Percentiles rank a stretch among this genome's conserved stretches.
phyloP scores from a whole-genome alignment of 345 rosid species.

The Punica granatum region DNA sequence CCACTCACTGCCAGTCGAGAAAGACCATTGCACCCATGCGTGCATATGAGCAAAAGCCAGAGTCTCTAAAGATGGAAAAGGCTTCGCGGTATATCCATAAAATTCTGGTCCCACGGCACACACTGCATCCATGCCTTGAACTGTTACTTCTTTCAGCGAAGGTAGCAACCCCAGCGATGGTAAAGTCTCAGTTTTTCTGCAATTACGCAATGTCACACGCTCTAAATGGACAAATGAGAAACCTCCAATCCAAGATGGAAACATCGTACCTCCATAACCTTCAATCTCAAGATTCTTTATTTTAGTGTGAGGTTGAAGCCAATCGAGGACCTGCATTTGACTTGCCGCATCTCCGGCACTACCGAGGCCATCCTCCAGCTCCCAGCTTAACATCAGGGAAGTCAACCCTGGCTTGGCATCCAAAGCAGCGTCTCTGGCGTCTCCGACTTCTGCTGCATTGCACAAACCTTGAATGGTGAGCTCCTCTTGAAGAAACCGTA shows the following conservation, averaged over 20 bases:
- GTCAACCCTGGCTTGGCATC: not conserved
- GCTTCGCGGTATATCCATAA: too few species aligned
- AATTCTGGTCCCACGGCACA: too few species aligned
- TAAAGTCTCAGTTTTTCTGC: slow-evolving; percentile 6
- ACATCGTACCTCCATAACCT: not conserved
- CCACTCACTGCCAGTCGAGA: not conserved
- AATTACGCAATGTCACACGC: not conserved
- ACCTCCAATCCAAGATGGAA: not conserved
- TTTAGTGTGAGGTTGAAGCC: too few species aligned
- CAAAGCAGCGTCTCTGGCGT: slow-evolving; percentile 4
- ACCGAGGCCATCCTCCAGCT: not conserved
- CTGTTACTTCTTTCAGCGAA: slow-evolving; percentile 12
- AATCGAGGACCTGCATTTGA: not conserved
- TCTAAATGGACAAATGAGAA: not conserved
- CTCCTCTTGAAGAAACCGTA: slow-evolving; percentile 1
- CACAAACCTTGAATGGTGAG: slow-evolving; percentile 3
- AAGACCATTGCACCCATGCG: not conserved
- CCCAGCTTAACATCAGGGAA: not conserved
- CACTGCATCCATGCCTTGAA: slow-evolving; percentile 9
- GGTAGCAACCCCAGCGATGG: slow-evolving; percentile 22
- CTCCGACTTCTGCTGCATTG: not conserved
- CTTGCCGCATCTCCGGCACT: not conserved
- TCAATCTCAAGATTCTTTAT: too few species aligned
- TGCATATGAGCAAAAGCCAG: not conserved
- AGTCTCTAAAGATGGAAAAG: not conserved